phyloP scores from a whole-genome alignment of 1,139 yeast genomes.

The Yamadazyma spencermartinsiae region DNA sequence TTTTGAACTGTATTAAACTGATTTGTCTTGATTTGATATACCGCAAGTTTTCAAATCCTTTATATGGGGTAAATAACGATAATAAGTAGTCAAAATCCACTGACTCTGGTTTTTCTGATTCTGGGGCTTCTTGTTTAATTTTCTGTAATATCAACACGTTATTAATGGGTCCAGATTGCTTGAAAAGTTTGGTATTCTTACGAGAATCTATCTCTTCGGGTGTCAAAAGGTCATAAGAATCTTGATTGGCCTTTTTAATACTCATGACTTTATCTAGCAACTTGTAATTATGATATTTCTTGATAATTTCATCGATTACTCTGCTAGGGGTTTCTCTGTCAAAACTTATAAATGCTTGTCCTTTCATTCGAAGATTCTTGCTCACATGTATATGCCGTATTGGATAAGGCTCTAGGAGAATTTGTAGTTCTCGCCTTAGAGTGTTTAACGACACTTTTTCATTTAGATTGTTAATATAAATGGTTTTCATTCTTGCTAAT shows the following conservation, averaged over 20 bases:
- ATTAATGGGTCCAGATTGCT: slow-evolving; percentile 28
- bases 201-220: slow-evolving; percentile 7
- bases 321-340: slow-evolving; percentile 34
- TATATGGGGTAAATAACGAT: slow-evolving; percentile 44
- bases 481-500: slow-evolving; percentile 28
- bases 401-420: slow-evolving; percentile 46
- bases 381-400: slow-evolving; percentile 60
- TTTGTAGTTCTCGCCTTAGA: slow-evolving; percentile 45
- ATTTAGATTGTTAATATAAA: slow-evolving; percentile 69
- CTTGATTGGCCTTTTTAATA: slow-evolving; percentile 12
- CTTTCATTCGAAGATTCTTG: slow-evolving; percentile 63
- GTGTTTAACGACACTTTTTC: slow-evolving; percentile 62
- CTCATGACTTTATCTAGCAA: slow-evolving; percentile 13
- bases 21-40: slow-evolving; percentile 66
- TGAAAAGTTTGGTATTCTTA: slow-evolving; percentile 21
- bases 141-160: slow-evolving; percentile 68
- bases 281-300: slow-evolving; percentile 32
- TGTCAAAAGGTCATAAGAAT: slow-evolving; percentile 14
- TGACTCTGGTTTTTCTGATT: slow-evolving; percentile 1
- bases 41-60: slow-evolving; percentile 67
- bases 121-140: background rate
- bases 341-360: slow-evolving; percentile 82
- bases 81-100: slow-evolving; percentile 24
- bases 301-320: slow-evolving; percentile 42
- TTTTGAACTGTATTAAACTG: slow-evolving; percentile 79